A percentile compares a stretch with the other conserved stretches of the same genome.
Conservation (phyloP, 2,329 filamentous ascomycete species). For the Chaetomiaceae sp. region DNA sequence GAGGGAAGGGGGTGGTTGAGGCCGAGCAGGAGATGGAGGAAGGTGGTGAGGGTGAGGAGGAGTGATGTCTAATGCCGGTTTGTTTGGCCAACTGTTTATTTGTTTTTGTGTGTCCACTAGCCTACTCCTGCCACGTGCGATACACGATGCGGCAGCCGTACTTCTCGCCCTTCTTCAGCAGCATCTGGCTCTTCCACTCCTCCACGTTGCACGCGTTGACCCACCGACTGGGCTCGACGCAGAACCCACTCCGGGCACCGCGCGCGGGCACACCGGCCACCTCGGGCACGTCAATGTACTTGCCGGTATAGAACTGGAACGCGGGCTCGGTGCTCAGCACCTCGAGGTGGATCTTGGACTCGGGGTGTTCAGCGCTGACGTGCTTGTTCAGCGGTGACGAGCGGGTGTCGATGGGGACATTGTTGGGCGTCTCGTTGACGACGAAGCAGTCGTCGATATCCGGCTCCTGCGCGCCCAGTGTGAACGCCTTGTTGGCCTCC, state of each 20-base stretch:
- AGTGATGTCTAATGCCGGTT: neutral
- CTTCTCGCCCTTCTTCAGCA: slow-evolving; percentile 77
- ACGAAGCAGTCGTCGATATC: slow-evolving; percentile 90
- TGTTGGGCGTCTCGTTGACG: slow-evolving; percentile 57
- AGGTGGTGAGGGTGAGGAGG: slow-evolving; percentile 9
- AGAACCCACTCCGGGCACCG: slow-evolving; percentile 70
- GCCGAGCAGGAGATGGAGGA: slow-evolving; percentile 29
- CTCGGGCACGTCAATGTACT: slow-evolving; percentile 72
- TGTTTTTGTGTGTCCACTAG: neutral
- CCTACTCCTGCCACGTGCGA: slow-evolving; percentile 70
- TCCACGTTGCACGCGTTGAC: slow-evolving; percentile 82
- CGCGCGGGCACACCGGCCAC: slow-evolving; percentile 59
- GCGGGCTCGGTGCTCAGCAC: slow-evolving; percentile 88
- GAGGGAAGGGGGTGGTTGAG: slow-evolving; percentile 16
- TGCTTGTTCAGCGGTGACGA: slow-evolving; percentile 58
- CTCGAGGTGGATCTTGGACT: slow-evolving; percentile 73
- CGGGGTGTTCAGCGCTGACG: slow-evolving; percentile 67
- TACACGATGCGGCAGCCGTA: slow-evolving; percentile 83
- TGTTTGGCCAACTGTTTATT: neutral
- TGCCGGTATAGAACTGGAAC: slow-evolving; percentile 95
- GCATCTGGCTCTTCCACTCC: slow-evolving; percentile 71
- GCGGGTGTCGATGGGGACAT: slow-evolving; percentile 63
- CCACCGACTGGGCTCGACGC: slow-evolving; percentile 85
- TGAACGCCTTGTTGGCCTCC: slow-evolving; percentile 62
- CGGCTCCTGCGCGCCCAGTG: slow-evolving; percentile 64